These are phyloP conservation scores for Beauveria rudraprayagi DNA, from an alignment of 2,329 filamentous ascomycete species.

Conservation along the genomic window DNA sequence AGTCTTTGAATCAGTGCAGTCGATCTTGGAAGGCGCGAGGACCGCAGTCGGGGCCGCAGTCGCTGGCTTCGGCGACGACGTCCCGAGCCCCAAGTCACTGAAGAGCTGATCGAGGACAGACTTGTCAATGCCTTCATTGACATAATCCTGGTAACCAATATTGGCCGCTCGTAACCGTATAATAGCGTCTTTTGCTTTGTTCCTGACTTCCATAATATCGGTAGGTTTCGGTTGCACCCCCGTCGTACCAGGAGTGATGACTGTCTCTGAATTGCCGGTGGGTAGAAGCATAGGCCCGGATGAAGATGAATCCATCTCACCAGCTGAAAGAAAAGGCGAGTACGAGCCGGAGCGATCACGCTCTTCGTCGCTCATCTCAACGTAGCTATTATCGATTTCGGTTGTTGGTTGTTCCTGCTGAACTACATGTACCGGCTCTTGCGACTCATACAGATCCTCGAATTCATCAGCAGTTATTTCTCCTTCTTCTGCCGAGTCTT, in stretches of 20 bases:
- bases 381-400: constrained; percentile 13
- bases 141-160: constrained; percentile 64
- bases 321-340: constrained; percentile 43
- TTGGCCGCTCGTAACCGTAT: constrained; percentile 56
- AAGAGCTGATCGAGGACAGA: constrained; percentile 57
- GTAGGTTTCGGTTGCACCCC: neutral
- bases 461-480: constrained; percentile 66
- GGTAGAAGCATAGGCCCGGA: neutral
- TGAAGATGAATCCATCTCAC: constrained; percentile 30
- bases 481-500: constrained; percentile 52
- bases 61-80: neutral
- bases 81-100: constrained; percentile 55
- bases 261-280: neutral
- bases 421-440: constrained; percentile 1
- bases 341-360: constrained; percentile 45
- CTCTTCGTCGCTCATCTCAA: constrained; percentile 9
- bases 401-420: neutral
- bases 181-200: constrained; percentile 59
- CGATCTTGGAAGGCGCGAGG: neutral
- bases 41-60: neutral
- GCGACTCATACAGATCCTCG: constrained; percentile 47
- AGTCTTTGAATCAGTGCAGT: neutral
- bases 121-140: constrained; percentile 64
- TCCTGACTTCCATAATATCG: constrained; percentile 34
- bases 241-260: neutral